A percentile compares a stretch with the other conserved stretches of the same genome.
Conservation (phyloP, 2,329 filamentous ascomycete species). For the Sporothrix inflata region DNA sequence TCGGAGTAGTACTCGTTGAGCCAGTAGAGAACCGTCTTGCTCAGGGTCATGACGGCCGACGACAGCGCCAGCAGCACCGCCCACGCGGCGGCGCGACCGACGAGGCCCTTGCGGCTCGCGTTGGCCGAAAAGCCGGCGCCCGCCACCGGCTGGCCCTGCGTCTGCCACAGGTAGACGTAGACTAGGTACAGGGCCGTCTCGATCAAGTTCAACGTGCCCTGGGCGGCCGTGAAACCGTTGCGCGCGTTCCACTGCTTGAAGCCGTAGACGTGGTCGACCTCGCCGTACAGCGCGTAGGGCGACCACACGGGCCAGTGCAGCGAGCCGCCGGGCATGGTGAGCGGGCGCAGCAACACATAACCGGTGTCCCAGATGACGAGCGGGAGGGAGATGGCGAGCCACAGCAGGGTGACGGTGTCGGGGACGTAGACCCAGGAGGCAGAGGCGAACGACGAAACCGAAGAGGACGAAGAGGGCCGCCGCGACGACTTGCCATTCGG, state of each 20-base stretch:
- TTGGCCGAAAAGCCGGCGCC: conserved; percentile 30
- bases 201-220: conserved; percentile 54
- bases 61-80: conserved; percentile 56
- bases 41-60: conserved; percentile 62
- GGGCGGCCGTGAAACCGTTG: conserved; percentile 78
- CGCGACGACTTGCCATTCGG: neutral
- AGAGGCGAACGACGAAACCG: conserved; percentile 20
- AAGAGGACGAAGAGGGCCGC: neutral
- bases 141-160: conserved; percentile 32
- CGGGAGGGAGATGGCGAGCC: conserved; percentile 75
- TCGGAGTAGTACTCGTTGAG: conserved; percentile 59
- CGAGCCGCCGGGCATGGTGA: conserved; percentile 77
- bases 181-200: conserved; percentile 45
- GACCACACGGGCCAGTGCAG: conserved; percentile 73
- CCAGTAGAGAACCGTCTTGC: conserved; percentile 66
- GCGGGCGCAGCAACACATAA: conserved; percentile 79
- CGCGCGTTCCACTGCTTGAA: conserved; percentile 68
- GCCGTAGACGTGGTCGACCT: conserved; percentile 81
- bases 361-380: conserved; percentile 79
- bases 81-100: conserved; percentile 49
- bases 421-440: conserved; percentile 52
- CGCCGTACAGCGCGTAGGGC: conserved; percentile 80
- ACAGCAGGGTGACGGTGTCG: conserved; percentile 57
- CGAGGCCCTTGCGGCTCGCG: conserved; percentile 41
- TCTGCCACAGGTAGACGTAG: conserved; percentile 43